Percentiles rank a stretch among this genome's conserved stretches.
Evolutionary conservation across 805 yeast genomes (phyloP).

Genomic region (Geotrichum ghanense): DNA sequence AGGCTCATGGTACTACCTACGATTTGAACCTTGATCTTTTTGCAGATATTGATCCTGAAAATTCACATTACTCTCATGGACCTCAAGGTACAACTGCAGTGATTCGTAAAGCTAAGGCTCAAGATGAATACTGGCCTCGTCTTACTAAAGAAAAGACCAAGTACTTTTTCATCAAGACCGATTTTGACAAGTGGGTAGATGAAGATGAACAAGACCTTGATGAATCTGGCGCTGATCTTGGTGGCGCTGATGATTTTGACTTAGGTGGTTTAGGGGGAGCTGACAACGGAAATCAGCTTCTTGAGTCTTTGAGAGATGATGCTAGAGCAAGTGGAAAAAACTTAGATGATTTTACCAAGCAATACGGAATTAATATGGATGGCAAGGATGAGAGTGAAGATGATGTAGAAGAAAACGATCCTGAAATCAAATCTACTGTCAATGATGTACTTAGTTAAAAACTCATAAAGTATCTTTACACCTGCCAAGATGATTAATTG

Average conservation of each 20-base stretch:
- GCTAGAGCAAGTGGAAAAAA: background rate
- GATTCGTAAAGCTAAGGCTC: slow-evolving; percentile 55
- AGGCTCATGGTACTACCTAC: slow-evolving; percentile 36
- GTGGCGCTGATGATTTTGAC: slow-evolving; percentile 23
- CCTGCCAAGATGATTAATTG: too few relatives aligned
- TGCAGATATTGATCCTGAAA: slow-evolving; percentile 58
- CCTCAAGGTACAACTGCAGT: slow-evolving; percentile 57
- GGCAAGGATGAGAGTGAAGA: slow-evolving; percentile 15
- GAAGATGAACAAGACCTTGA: slow-evolving; percentile 88
- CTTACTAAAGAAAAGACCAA: slow-evolving; percentile 78
- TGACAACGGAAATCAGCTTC: background rate
- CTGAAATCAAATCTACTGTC: background rate
- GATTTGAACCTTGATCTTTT: slow-evolving; percentile 62
- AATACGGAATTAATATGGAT: slow-evolving; percentile 3
- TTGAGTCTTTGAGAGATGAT: background rate
- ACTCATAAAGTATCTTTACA: too few relatives aligned
- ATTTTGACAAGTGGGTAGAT: slow-evolving; percentile 96
- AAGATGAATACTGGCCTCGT: slow-evolving; percentile 90
- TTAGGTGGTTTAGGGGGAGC: slow-evolving; percentile 19
- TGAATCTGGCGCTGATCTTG: slow-evolving; percentile 28
- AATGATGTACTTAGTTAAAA: background rate
- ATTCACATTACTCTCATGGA: slow-evolving; percentile 37
- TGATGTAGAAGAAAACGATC: slow-evolving; percentile 16
- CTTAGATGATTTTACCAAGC: background rate
- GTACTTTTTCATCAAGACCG: slow-evolving; percentile 76